Evolutionary conservation across 2,329 filamentous ascomycete species (phyloP).

Genomic region (Sporothrix globosa): DNA sequence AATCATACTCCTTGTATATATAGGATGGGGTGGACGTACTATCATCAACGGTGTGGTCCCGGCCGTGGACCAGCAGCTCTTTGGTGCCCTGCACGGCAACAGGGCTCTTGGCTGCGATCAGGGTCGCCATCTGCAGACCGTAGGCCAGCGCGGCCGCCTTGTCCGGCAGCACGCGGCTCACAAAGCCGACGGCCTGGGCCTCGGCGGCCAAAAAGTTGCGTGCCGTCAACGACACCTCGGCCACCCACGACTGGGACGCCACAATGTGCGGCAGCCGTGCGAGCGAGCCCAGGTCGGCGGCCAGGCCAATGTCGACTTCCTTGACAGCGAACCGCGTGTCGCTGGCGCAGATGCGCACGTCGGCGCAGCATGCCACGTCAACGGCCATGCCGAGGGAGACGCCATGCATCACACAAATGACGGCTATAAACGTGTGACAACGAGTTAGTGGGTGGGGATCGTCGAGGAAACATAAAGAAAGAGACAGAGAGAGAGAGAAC

Average conservation of each 20-base stretch:
- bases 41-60: conserved; percentile 76
- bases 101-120: conserved; percentile 80
- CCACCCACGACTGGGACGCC: conserved; percentile 73
- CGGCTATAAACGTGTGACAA: conserved; percentile 53
- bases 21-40: conserved; percentile 55
- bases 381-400: conserved; percentile 77
- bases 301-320: conserved; percentile 80
- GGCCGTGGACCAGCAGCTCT: conserved; percentile 78
- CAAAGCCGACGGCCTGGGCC: conserved; percentile 70
- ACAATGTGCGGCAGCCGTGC: conserved; percentile 74
- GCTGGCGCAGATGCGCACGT: conserved; percentile 67
- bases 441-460: background rate
- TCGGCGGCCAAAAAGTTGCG: conserved; percentile 70
- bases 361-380: conserved; percentile 70
- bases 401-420: conserved; percentile 80
- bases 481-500: background rate
- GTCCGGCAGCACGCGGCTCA: conserved; percentile 64
- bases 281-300: conserved; percentile 77
- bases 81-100: conserved; percentile 88
- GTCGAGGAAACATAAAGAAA: background rate
- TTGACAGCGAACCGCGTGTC: conserved; percentile 71
- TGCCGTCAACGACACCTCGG: conserved; percentile 74
- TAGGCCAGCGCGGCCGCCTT: conserved; percentile 66
- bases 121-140: conserved; percentile 64
- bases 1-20: background rate